Evolutionary conservation across 805 yeast species (phyloP).

Genomic region (Ogataea paradorogensis): DNA sequence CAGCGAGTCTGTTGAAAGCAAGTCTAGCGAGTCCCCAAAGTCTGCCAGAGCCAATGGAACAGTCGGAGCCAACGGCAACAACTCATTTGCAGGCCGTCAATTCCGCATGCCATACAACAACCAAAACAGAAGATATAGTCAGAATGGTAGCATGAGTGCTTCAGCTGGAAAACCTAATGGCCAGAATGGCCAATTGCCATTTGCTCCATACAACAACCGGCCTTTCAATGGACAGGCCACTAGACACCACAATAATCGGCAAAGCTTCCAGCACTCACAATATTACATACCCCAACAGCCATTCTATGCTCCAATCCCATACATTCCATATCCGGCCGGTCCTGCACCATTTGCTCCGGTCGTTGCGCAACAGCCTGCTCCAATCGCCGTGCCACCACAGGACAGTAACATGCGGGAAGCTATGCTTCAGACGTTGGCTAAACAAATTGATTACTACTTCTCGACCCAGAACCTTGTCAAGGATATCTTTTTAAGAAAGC

Average conservation of each 20-base stretch:
- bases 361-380: constrained; percentile 18
- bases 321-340: constrained; percentile 22
- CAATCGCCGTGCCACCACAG: constrained; percentile 20
- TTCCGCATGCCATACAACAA: constrained; percentile 21
- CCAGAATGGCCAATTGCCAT: constrained; percentile 19
- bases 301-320: constrained; percentile 25
- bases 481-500: constrained; percentile 77
- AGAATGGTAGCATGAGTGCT: constrained; percentile 17
- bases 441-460: constrained; percentile 88
- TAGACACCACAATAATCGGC: constrained; percentile 21
- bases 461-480: constrained; percentile 82
- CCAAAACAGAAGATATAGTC: constrained; percentile 23
- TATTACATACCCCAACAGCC: constrained; percentile 25
- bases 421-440: constrained; percentile 29
- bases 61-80: constrained; percentile 1
- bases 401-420: constrained; percentile 20
- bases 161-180: constrained; percentile 3
- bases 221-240: constrained; percentile 21
- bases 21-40: constrained; percentile 2
- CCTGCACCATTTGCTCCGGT: constrained; percentile 19
- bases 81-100: constrained; percentile 21
- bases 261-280: constrained; percentile 20
- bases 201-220: constrained; percentile 24
- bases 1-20: constrained; percentile 4
- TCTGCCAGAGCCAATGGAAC: constrained; percentile 1